A percentile compares a stretch with the other conserved stretches of the same genome.
Conservation (phyloP, 78 protist species). For the Chrysochromulina tobinii region DNA sequence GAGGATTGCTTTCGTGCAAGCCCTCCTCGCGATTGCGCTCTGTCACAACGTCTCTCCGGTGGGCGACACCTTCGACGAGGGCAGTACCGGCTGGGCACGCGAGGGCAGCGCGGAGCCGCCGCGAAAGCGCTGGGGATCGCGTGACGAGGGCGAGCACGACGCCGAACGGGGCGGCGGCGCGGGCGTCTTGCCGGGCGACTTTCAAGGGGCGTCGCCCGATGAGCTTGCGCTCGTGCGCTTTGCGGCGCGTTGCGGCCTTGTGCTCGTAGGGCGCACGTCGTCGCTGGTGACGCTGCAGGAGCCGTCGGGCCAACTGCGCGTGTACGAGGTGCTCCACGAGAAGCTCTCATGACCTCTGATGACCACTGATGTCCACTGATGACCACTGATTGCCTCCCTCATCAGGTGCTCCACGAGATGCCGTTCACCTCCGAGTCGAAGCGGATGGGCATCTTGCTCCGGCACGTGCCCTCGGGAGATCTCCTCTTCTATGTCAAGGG, state of each 20-base stretch:
- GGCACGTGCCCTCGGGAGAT: slow-evolving; percentile 54
- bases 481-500: slow-evolving; percentile 89
- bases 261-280: slow-evolving; percentile 68
- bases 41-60: slow-evolving; percentile 93
- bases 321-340: not conserved
- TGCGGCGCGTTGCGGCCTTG: slow-evolving; percentile 81
- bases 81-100: not conserved
- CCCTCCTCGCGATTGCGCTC: slow-evolving; percentile 83
- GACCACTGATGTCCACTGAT: no score
- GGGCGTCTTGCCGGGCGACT: not conserved
- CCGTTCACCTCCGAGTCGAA: slow-evolving; percentile 95
- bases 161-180: not conserved
- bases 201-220: slow-evolving; percentile 95
- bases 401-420: slow-evolving; percentile 67
- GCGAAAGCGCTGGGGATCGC: no score
- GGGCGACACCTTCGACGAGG: not conserved
- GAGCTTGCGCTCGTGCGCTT: slow-evolving; percentile 95
- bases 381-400: no score
- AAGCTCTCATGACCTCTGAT: no score
- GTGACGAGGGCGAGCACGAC: no score
- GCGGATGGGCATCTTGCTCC: slow-evolving; percentile 95
- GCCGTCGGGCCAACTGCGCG: slow-evolving; percentile 44
- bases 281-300: slow-evolving; percentile 45
- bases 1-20: not conserved
- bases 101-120: no score